These are phyloP conservation scores for Stemphylium vesicarium DNA, from an alignment of 2,329 filamentous ascomycete species.

Conservation along the genomic window DNA sequence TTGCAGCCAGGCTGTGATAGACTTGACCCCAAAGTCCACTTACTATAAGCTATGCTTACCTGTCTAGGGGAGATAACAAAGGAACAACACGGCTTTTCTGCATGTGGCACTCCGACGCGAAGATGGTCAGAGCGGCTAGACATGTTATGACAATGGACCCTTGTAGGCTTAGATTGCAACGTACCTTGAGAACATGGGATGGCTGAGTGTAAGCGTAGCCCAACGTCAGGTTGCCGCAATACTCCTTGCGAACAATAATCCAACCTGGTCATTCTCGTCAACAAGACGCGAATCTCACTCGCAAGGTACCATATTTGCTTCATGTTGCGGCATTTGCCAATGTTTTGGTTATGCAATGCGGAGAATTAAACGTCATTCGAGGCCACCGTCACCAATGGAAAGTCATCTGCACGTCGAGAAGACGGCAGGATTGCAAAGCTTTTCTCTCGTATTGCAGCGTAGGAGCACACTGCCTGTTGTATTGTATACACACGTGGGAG, in stretches of 20 bases:
- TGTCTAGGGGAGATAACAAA: background rate
- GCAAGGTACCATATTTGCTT: no score
- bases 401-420: background rate
- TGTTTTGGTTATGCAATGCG: no score
- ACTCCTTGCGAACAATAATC: no score
- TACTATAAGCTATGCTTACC: no score
- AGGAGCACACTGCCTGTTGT: slow-evolving; percentile 10
- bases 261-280: no score
- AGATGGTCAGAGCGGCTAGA: background rate
- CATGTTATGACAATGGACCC: background rate
- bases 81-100: background rate
- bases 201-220: background rate
- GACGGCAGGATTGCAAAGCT: background rate
- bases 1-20: no score
- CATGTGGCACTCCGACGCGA: background rate
- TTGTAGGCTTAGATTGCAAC: background rate
- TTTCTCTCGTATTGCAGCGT: slow-evolving; percentile 10
- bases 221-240: background rate
- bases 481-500: slow-evolving; percentile 24
- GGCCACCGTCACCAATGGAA: background rate
- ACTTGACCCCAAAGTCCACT: no score
- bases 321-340: no score
- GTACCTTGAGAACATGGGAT: background rate
- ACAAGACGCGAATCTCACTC: no score
- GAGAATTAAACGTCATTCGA: no score